Base-by-base conservation (phyloP, 2,329 filamentous ascomycete genomes). In the Aspergillus uvarum region DNA sequence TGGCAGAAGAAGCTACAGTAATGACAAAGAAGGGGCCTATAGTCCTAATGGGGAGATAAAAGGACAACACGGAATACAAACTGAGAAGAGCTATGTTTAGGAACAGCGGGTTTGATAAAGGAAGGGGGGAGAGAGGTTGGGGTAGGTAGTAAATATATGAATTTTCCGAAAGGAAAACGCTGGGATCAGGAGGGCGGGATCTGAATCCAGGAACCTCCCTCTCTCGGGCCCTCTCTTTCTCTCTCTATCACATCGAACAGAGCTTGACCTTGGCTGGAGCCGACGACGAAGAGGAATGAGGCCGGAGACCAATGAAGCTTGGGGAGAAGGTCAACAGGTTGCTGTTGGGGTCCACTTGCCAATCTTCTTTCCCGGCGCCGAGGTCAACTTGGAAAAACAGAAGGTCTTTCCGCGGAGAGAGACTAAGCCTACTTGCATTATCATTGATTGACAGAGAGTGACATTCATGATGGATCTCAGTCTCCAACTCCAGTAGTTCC, bases 291-390 rank as follows among this genome's bases (percentile, higher is more conserved):
- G 14, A 35, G 11, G 14, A 35, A 35, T 35, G 32, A 35, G 32
- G 10, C 32, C 12, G 16, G 38, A 44, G 42, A 26, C 53, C 53
- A 55, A 55, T 55, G n/a, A 32, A 35, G 31, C 29, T 7, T 11
- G 42, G 19, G 24, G 53, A 47, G 53, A 55, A 55, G 42, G 53
- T 55, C 53, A 48, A 55, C 38, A 7, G 22, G 42, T 26, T 24
- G 35, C 16, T 21, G 52, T 44, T 31, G 32, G 44, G 42, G 22
- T 47, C 19, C 53, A 47, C 53, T 21, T 47, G 42, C 53, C 53
- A 29, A 29, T 55, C 53, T 16, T 55, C 53, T 32, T 47, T 55
- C 42, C 53, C 53, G 53, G 32, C 16, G 53, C 26, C 38, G 53
- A 32, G n/a, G 42, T 55, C 11, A 44, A 22, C 22, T 22, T 22